Evolutionary conservation across 306 rosid species (phyloP).

Genomic region (Acmispon strigosus): DNA sequence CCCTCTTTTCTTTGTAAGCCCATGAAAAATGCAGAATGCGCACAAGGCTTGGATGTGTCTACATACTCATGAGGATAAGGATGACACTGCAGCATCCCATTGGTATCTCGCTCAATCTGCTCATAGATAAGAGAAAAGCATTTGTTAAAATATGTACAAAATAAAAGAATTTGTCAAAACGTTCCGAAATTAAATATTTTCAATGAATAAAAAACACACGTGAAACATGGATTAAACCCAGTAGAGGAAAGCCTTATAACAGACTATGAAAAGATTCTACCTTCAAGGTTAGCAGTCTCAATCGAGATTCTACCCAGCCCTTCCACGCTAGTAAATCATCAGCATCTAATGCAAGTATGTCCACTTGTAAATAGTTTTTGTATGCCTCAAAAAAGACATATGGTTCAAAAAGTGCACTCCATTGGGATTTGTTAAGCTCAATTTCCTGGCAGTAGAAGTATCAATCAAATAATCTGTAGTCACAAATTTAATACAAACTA

Average conservation of each 20-base stretch:
- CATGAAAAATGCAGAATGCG: slow-evolving; percentile 93
- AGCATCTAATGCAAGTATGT: slow-evolving; percentile 69
- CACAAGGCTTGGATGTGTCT: slow-evolving; percentile 66
- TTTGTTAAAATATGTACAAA: not conserved
- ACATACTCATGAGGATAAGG: slow-evolving; percentile 81
- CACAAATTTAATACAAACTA: not conserved
- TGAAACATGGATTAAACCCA: not conserved
- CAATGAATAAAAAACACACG: not conserved
- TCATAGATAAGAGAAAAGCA: slow-evolving; percentile 18
- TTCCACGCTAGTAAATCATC: slow-evolving; percentile 61
- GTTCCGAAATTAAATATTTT: not conserved
- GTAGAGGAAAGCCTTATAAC: not conserved
- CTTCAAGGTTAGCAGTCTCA: slow-evolving; percentile 66
- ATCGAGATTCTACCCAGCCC: slow-evolving; percentile 62
- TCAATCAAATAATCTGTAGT: slow-evolving; percentile 9
- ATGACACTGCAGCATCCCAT: slow-evolving; percentile 94
- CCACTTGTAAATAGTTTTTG: slow-evolving; percentile 93
- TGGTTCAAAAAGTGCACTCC: slow-evolving; percentile 86
- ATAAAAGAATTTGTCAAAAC: not conserved
- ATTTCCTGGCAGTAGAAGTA: slow-evolving; percentile 56
- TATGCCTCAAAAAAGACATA: slow-evolving; percentile 81
- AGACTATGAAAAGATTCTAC: slow-evolving; percentile 29
- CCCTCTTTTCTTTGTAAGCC: slow-evolving; percentile 99
- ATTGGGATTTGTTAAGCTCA: slow-evolving; percentile 75
- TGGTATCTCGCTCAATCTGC: slow-evolving; percentile 97